Conservation (phyloP, 2,329 filamentous ascomycete species). For the Verticillium nubilum region DNA sequence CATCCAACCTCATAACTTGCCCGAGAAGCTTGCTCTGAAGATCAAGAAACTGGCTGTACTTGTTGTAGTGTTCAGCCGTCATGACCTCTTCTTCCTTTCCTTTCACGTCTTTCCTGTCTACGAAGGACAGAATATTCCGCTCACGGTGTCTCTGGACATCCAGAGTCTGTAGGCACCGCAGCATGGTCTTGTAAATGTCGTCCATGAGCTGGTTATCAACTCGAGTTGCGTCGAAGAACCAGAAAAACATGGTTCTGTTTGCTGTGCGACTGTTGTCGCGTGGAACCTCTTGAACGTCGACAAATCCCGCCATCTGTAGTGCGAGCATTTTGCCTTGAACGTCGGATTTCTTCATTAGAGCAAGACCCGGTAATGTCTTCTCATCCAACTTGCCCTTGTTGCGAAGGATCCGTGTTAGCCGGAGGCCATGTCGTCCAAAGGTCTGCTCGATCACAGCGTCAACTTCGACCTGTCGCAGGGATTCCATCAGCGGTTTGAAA, state of each 20-base stretch:
- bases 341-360: slow-evolving; percentile 79
- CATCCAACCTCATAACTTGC: slow-evolving; percentile 77
- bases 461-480: slow-evolving; percentile 70
- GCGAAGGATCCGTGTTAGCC: slow-evolving; percentile 78
- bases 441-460: slow-evolving; percentile 75
- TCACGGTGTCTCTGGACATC: slow-evolving; percentile 69
- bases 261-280: slow-evolving; percentile 78
- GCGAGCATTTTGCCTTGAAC: slow-evolving; percentile 78
- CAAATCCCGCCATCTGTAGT: slow-evolving; percentile 80
- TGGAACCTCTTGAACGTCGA: slow-evolving; percentile 91
- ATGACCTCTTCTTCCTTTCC: slow-evolving; percentile 79
- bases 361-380: slow-evolving; percentile 74
- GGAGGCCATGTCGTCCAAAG: slow-evolving; percentile 71
- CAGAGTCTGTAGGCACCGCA: slow-evolving; percentile 75
- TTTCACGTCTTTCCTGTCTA: slow-evolving; percentile 79
- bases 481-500: slow-evolving; percentile 66
- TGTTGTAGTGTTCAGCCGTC: slow-evolving; percentile 64
- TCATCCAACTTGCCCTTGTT: slow-evolving; percentile 93
- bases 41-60: slow-evolving; percentile 52
- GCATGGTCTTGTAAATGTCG: slow-evolving; percentile 84
- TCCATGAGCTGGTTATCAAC: slow-evolving; percentile 67
- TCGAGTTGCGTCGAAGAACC: slow-evolving; percentile 79
- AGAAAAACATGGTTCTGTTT: slow-evolving; percentile 81
- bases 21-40: slow-evolving; percentile 69
- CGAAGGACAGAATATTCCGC: slow-evolving; percentile 69